A percentile compares a stretch with the other conserved stretches of the same genome.
These are phyloP conservation scores for Euphorbia celastroides DNA, from an alignment of 441 rosid genomes.

Conservation along the genomic window DNA sequence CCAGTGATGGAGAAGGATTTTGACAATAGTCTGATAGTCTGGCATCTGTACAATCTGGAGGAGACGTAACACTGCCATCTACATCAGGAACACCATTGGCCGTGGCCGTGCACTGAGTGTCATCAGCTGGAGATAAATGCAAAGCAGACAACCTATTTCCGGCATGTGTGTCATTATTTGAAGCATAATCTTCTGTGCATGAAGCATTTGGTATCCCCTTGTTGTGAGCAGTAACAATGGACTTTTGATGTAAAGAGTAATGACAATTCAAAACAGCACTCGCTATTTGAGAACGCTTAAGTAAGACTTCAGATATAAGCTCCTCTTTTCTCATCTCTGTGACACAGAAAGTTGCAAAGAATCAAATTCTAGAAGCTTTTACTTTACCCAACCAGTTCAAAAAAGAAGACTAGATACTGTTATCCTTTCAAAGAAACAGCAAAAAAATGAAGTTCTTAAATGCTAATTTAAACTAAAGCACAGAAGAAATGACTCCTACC, in stretches of 20 bases:
- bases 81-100: conserved; percentile 27
- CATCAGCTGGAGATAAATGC: conserved; percentile 25
- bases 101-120: conserved; percentile 22
- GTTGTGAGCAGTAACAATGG: conserved; percentile 27
- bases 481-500: not conserved
- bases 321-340: conserved; percentile 66
- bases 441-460: not conserved
- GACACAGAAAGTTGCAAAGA: conserved; percentile 7
- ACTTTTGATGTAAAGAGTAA: conserved; percentile 29
- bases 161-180: conserved; percentile 26
- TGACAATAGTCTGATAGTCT: conserved; percentile 25
- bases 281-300: conserved; percentile 36
- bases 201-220: conserved; percentile 29
- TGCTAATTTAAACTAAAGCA: not conserved
- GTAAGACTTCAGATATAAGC: conserved; percentile 52
- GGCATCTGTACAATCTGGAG: conserved; percentile 36
- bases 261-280: conserved; percentile 31
- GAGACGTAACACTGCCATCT: conserved; percentile 43
- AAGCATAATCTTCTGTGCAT: conserved; percentile 21
- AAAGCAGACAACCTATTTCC: conserved; percentile 30
- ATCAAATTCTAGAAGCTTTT: not conserved
- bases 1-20: conserved; percentile 47
- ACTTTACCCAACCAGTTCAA: not conserved
- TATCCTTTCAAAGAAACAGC: not conserved
- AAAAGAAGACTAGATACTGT: not conserved